phyloP scores from a whole-genome alignment of 1,284 basidiomycete genomes.

The Ceratobasidium papillatum region DNA sequence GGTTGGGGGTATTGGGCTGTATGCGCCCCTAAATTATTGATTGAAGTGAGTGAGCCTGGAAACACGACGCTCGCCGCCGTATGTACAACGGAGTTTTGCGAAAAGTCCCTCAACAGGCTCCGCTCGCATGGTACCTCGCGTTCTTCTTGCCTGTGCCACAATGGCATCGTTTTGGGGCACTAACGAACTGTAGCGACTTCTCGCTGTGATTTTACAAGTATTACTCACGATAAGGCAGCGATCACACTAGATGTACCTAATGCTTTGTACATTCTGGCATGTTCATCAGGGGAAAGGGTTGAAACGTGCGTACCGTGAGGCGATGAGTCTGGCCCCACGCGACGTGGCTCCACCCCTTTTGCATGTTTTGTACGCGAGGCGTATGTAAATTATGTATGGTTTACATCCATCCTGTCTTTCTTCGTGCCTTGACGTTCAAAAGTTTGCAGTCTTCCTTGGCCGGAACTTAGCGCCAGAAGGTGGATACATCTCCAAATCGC shows the following conservation, averaged over 20 bases:
- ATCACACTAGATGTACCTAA: slow-evolving; percentile 1
- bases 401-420: neutral
- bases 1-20: neutral
- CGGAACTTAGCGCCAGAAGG: slow-evolving; percentile 16
- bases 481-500: slow-evolving; percentile 5
- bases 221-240: neutral
- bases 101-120: neutral
- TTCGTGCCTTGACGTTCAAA: slow-evolving; percentile 1
- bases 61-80: too few relatives aligned
- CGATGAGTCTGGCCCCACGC: neutral
- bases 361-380: neutral
- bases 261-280: neutral
- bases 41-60: neutral
- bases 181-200: neutral
- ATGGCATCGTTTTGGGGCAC: neutral
- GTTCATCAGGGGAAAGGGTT: neutral
- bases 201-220: neutral
- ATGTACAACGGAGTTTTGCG: too few relatives aligned
- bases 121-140: neutral
- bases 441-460: neutral
- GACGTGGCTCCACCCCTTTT: neutral
- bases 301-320: slow-evolving; percentile 20
- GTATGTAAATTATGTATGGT: slow-evolving; percentile 22
- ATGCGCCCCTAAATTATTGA: neutral
- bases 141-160: neutral